Evolutionary conservation across 2,329 filamentous ascomycete genomes (phyloP), one percentile per base, ranked within the genome.

Genomic region (Botrytis medusae): DNA sequence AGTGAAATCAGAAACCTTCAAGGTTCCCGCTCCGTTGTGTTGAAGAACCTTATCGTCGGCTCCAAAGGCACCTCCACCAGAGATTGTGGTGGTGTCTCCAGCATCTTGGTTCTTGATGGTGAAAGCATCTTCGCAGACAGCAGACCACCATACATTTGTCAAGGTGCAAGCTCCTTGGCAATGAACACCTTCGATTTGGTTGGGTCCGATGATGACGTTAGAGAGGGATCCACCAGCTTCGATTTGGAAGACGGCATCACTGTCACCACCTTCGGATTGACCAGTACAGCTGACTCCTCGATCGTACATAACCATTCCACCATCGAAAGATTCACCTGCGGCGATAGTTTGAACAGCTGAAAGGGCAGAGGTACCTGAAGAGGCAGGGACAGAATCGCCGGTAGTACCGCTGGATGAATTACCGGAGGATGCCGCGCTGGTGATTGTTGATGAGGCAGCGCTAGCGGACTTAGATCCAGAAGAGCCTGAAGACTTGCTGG

Each of bases 261-360:
- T 75, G 67, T 83, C 80, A 34, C 82, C 83, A 20, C 83, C 83
- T 73, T 85, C 84, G 25, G 72, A 72, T 75, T 86, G 83, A 14
- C 83, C 83, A 29, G 77, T 79, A 77, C 84, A 86, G 14, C 77
- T 77, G 14, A 81, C 81, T 59, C 82, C 81, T 75, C 85, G 83
- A 74, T 84, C 85, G 83, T 74, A 83, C 81, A 78, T 82, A 77
- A 75, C 65, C 84, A 86, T 85, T 25, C 81, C 83, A 63, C 86
- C 85, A 76, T 87, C 85, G 76, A 86, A 86, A 48, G 77, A 80
- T 59, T 80, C 80, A 34, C 82, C 83, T 16, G 84, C 83, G 1
- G 83, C 81, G 74, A 86, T 83, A 34, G 84, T 84, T 76, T 83
- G 80, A 12, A 79, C 83, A 20, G 83, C 84, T n/a, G 79, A 74